These are phyloP conservation scores for Paxillus ammoniavirescens DNA, from an alignment of 768 basidiomycete genomes.

Conservation along the genomic window DNA sequence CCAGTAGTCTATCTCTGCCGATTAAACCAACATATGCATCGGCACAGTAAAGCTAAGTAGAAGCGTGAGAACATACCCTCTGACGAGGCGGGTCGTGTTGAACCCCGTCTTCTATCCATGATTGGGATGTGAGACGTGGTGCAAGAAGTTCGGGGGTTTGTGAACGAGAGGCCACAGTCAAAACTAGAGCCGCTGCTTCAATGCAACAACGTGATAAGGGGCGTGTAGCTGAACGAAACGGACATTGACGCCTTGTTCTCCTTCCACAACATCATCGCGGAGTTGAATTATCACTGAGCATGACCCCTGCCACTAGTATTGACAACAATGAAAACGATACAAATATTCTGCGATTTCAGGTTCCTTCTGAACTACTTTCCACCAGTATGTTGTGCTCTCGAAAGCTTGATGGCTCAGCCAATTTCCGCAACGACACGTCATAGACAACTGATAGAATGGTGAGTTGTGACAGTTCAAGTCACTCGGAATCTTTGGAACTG, in stretches of 20 bases:
- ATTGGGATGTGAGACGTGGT: not conserved
- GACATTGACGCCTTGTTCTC: not conserved
- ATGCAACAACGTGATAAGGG: not conserved
- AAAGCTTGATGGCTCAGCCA: slow-evolving; percentile 34
- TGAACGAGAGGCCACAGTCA: slow-evolving; percentile 2
- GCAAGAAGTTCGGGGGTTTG: not conserved
- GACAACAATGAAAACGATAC: not conserved
- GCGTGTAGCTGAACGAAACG: not conserved
- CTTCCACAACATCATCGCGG: slow-evolving; percentile 15
- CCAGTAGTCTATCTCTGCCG: slow-evolving; percentile 75
- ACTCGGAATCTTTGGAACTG: slow-evolving; percentile 9
- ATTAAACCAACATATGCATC: slow-evolving; percentile 4
- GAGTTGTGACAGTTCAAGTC: not conserved
- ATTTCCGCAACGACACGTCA: slow-evolving; percentile 75
- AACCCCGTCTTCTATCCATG: slow-evolving; percentile 70
- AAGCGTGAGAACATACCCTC: slow-evolving; percentile 57
- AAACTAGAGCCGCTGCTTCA: slow-evolving; percentile 2
- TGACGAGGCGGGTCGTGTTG: slow-evolving; percentile 64
- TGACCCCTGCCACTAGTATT: not conserved
- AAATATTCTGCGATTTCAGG: not conserved
- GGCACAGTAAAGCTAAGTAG: slow-evolving; percentile 4
- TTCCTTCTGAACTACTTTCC: not conserved
- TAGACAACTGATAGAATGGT: slow-evolving; percentile 61
- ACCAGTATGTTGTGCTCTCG: not conserved
- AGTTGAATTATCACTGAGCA: slow-evolving; percentile 11